A percentile compares a stretch with the other conserved stretches of the same genome.
These are phyloP conservation scores for Hericium coralloides DNA, from an alignment of 768 basidiomycete genomes.

Conservation along the genomic window DNA sequence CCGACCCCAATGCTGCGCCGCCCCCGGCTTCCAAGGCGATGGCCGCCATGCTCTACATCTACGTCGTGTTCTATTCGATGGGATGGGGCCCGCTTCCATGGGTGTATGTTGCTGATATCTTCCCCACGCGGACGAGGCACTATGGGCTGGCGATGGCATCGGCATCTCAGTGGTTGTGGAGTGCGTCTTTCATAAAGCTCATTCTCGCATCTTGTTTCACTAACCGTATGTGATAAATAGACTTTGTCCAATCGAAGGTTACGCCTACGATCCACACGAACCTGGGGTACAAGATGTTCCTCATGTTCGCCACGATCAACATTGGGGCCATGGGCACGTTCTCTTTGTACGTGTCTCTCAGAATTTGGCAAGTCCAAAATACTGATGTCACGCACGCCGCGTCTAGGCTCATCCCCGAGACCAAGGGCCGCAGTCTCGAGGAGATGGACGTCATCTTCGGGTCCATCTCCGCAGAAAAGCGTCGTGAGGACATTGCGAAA, in stretches of 20 bases:
- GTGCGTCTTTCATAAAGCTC: constrained; percentile 29
- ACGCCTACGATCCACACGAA: constrained; percentile 54
- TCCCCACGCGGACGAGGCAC: constrained; percentile 76
- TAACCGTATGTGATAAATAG: constrained; percentile 23
- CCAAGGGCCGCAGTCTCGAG: constrained; percentile 34
- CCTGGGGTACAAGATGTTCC: constrained; percentile 66
- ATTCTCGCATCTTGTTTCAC: not conserved
- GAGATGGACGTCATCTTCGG: constrained; percentile 56
- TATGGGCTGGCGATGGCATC: constrained; percentile 71
- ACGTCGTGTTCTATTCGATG: constrained; percentile 83
- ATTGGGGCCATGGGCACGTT: constrained; percentile 62
- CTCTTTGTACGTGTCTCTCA: constrained; percentile 38
- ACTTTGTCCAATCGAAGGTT: constrained; percentile 65
- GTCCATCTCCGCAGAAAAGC: constrained; percentile 42
- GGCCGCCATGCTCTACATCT: constrained; percentile 83
- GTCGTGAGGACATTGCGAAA: constrained; percentile 41
- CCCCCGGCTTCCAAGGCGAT: constrained; percentile 60
- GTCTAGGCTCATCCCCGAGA: constrained; percentile 30
- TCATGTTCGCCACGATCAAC: constrained; percentile 72
- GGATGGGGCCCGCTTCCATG: constrained; percentile 70
- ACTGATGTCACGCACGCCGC: not conserved
- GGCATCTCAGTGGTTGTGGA: constrained; percentile 78
- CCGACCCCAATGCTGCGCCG: constrained; percentile 18
- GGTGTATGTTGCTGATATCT: constrained; percentile 70
- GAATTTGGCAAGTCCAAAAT: not conserved